Evolutionary conservation across 2,329 filamentous ascomycete species (phyloP).

Genomic region (Clonostachys solani): DNA sequence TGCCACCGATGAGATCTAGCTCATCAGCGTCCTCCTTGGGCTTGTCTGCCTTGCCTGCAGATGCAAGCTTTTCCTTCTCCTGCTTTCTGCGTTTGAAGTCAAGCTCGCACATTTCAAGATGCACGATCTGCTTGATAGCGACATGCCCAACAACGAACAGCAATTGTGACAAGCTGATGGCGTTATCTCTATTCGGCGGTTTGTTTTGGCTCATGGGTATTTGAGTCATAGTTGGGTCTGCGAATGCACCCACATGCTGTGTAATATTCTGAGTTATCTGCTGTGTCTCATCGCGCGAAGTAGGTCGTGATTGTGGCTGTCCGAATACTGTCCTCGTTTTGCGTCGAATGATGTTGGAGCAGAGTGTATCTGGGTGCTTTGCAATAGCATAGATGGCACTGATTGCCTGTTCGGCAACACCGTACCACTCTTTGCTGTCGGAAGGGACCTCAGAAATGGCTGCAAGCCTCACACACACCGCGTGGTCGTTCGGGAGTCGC

Average conservation of each 20-base stretch:
- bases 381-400: constrained; percentile 92
- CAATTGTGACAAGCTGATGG: constrained; percentile 79
- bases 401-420: constrained; percentile 93
- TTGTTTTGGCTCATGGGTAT: constrained; percentile 19
- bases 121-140: constrained; percentile 98
- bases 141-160: constrained; percentile 95
- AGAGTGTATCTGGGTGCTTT: constrained; percentile 89
- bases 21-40: constrained; percentile 73
- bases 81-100: constrained; percentile 97
- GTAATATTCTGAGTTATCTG: constrained; percentile 5
- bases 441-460: constrained; percentile 82
- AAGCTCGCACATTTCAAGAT: constrained; percentile 93
- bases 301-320: constrained; percentile 26
- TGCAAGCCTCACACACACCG: constrained; percentile 75
- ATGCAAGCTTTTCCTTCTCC: constrained; percentile 69
- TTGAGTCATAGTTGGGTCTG: constrained; percentile 25
- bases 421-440: constrained; percentile 93
- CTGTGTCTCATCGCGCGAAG: constrained; percentile 28
- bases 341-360: constrained; percentile 82
- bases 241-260: constrained; percentile 12
- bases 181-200: constrained; percentile 58
- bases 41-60: constrained; percentile 42
- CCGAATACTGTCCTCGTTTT: constrained; percentile 82
- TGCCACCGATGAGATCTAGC: constrained; percentile 92
- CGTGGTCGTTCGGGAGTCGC: constrained; percentile 87